A percentile compares a stretch with the other conserved stretches of the same genome.
These are phyloP conservation scores for Aristolochia contorta DNA, from an alignment of 164 flowering plant species.

Conservation along the genomic window DNA sequence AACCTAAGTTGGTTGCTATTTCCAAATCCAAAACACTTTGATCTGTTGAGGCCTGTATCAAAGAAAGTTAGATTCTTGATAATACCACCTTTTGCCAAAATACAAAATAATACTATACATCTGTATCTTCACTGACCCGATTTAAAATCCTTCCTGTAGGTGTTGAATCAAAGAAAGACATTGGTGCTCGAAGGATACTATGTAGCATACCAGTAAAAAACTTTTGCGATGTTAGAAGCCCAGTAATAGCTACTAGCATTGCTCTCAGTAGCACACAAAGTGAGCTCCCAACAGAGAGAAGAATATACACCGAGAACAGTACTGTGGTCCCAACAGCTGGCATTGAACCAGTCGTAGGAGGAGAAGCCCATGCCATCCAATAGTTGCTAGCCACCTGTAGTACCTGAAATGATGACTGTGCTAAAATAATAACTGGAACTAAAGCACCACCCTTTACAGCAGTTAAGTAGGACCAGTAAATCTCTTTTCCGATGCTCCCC, in stretches of 20 bases:
- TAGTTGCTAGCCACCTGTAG: constrained; percentile 81
- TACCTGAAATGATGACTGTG: constrained; percentile 69
- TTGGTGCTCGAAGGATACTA: constrained; percentile 77
- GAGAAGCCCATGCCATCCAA: constrained; percentile 99
- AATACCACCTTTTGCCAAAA: neutral
- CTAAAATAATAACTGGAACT: constrained; percentile 62
- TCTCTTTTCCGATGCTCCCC: constrained; percentile 86
- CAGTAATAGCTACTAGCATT: constrained; percentile 40
- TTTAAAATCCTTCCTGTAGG: constrained; percentile 92
- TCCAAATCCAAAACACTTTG: constrained; percentile 91
- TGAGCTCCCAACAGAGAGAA: constrained; percentile 70
- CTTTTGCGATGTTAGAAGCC: constrained; percentile 63
- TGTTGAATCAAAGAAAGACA: constrained; percentile 96
- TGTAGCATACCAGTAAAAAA: constrained; percentile 70
- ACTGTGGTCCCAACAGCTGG: constrained; percentile 33
- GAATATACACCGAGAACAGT: constrained; percentile 50
- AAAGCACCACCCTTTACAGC: constrained; percentile 55
- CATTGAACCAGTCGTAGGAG: constrained; percentile 32
- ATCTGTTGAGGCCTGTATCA: constrained; percentile 74
- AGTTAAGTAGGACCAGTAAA: constrained; percentile 81
- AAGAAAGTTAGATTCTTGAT: neutral
- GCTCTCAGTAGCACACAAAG: constrained; percentile 70
- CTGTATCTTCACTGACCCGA: constrained; percentile 40
- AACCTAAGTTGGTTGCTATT: constrained; percentile 57
- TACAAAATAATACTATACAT: neutral